Evolutionary conservation across 2,329 filamentous ascomycete genomes (phyloP).

Genomic region (Colletotrichum sp.): DNA sequence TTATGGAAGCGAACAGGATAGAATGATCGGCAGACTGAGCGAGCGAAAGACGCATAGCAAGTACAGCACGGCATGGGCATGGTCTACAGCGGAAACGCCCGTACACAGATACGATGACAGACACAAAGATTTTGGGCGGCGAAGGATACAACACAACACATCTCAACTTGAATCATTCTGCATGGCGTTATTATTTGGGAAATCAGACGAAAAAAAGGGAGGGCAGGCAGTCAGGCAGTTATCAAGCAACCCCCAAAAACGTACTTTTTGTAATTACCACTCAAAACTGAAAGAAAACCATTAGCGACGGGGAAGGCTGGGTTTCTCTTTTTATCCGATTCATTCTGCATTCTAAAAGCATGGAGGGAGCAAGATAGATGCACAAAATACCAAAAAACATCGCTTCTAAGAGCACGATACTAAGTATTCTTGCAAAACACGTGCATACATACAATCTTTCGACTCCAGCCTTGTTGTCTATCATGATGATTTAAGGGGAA

Average conservation of each 20-base stretch:
- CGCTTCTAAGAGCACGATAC: not conserved
- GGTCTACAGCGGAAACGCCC: not conserved
- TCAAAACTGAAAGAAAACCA: not conserved
- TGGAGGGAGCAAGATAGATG: not conserved
- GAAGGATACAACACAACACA: not conserved
- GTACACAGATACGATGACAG: not conserved
- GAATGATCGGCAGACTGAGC: not conserved
- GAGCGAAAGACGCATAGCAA: not conserved
- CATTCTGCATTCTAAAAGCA: not conserved
- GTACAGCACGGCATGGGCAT: not conserved
- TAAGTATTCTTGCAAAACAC: not conserved
- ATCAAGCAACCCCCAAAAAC: not conserved
- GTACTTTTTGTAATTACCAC: constrained; percentile 5
- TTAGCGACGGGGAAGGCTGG: not conserved
- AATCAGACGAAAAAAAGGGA: not conserved
- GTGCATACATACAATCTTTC: not conserved
- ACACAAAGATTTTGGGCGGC: not conserved
- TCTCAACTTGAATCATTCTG: constrained; percentile 2
- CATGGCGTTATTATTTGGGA: constrained; percentile 1
- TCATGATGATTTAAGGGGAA: not conserved
- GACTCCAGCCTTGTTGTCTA: not conserved
- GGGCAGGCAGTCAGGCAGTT: not conserved
- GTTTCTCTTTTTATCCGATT: not conserved
- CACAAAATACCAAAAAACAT: not conserved
- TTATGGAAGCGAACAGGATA: not conserved